Percentiles rank a stretch among this genome's conserved stretches.
phyloP scores from a whole-genome alignment of 176 grass and related monocot species.

The Phoenix roebelenii region DNA sequence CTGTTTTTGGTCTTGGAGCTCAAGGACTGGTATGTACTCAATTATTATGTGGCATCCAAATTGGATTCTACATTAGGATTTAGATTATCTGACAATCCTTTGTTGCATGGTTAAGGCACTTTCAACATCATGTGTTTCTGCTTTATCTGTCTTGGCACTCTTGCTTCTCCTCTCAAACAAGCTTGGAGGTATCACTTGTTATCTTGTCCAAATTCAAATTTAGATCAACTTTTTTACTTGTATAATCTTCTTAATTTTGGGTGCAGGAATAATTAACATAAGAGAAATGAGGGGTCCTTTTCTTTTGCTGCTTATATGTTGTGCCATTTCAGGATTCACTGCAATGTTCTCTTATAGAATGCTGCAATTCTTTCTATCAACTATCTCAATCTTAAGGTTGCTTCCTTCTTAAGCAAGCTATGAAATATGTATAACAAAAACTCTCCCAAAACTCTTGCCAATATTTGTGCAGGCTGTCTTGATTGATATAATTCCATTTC shows the following conservation, averaged over 20 bases:
- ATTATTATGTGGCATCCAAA: background rate
- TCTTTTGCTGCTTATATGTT: slow-evolving; percentile 4
- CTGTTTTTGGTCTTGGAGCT: slow-evolving; percentile 1
- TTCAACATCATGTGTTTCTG: slow-evolving; percentile 3
- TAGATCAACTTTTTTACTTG: background rate
- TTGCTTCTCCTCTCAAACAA: slow-evolving; percentile 6
- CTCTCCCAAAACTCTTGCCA: background rate
- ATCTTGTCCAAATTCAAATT: background rate
- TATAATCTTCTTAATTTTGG: background rate
- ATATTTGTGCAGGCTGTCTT: no score
- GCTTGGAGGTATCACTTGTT: background rate
- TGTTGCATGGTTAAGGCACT: slow-evolving; percentile 3
- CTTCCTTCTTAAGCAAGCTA: background rate
- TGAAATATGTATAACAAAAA: background rate
- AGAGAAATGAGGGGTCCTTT: background rate
- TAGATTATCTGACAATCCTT: background rate
- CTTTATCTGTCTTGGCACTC: background rate
- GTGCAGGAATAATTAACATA: background rate
- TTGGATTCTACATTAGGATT: background rate
- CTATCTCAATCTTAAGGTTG: background rate
- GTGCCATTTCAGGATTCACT: background rate
- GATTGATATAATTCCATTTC: background rate
- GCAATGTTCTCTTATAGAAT: background rate
- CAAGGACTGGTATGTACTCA: slow-evolving; percentile 5
- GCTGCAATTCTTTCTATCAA: background rate